phyloP scores from a whole-genome alignment of 768 basidiomycete genomes.

The Tricholoma sp. region DNA sequence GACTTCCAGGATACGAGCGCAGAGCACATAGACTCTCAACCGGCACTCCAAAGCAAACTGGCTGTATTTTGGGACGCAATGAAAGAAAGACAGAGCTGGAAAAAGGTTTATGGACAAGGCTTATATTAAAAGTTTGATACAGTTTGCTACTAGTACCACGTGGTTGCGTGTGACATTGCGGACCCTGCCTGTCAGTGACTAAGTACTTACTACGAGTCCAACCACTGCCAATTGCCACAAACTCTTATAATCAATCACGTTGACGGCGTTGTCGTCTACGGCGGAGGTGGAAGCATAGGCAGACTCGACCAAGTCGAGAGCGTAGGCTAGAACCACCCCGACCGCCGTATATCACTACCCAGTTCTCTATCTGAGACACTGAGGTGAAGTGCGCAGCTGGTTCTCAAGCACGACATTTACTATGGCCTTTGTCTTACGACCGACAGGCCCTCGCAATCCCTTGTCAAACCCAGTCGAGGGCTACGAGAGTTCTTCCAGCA shows the following conservation, averaged over 20 bases:
- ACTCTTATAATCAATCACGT: background rate
- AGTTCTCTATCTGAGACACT: background rate
- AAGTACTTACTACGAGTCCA: too few species aligned
- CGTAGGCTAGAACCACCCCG: background rate
- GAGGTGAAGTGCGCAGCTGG: background rate
- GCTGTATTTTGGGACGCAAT: conserved; percentile 69
- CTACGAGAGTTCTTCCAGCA: conserved; percentile 41
- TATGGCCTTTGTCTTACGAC: conserved; percentile 22
- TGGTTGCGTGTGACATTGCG: background rate
- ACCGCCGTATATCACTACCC: background rate
- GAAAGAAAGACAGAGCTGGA: conserved; percentile 64
- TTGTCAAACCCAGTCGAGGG: conserved; percentile 23
- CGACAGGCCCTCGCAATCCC: conserved; percentile 16
- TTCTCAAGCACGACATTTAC: conserved; percentile 2
- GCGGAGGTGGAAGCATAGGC: conserved; percentile 6
- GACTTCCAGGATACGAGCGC: conserved; percentile 31
- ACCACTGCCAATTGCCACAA: background rate
- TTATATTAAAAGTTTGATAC: conserved; percentile 31
- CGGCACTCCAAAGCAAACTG: conserved; percentile 42
- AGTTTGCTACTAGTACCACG: background rate
- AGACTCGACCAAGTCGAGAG: conserved; percentile 2
- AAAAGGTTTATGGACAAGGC: conserved; percentile 51
- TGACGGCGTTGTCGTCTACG: conserved; percentile 11
- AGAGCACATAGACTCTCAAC: conserved; percentile 13
- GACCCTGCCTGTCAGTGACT: background rate